Evolutionary conservation across 1,139 yeast species (phyloP).

Genomic region (Petasospora fabianii): DNA sequence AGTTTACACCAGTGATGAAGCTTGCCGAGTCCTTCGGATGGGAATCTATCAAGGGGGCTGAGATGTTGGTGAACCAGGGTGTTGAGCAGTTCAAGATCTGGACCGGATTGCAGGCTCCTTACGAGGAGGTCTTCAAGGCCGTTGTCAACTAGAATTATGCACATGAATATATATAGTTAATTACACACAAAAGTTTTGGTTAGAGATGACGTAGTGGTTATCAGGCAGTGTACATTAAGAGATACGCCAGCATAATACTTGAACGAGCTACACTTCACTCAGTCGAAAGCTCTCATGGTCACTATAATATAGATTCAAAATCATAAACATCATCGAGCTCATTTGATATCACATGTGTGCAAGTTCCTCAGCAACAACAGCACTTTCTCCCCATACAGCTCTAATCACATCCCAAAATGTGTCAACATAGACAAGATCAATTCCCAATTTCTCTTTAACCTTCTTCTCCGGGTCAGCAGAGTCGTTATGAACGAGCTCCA

Average conservation of each 20-base stretch:
- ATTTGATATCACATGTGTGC: slow-evolving; percentile 12
- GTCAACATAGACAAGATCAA: slow-evolving; percentile 57
- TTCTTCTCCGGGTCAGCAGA: slow-evolving; percentile 35
- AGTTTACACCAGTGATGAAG: slow-evolving; percentile 78
- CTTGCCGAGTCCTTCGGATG: slow-evolving; percentile 62
- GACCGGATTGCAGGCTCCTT: slow-evolving; percentile 69
- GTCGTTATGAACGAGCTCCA: slow-evolving; percentile 22
- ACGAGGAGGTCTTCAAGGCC: slow-evolving; percentile 54
- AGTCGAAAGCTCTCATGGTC: too few relatives aligned
- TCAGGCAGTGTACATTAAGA: too few relatives aligned
- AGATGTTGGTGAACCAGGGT: slow-evolving; percentile 92
- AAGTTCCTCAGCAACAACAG: slow-evolving; percentile 12
- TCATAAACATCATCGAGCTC: too few relatives aligned
- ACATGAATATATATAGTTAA: too few relatives aligned
- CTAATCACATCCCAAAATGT: slow-evolving; percentile 76
- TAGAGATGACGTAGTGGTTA: too few relatives aligned
- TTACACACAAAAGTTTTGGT: too few relatives aligned
- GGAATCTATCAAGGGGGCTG: slow-evolving; percentile 81
- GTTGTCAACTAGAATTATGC: slow-evolving; percentile 42
- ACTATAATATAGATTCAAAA: too few relatives aligned
- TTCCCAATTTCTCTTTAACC: slow-evolving; percentile 35
- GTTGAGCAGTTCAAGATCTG: slow-evolving; percentile 78
- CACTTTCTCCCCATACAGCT: slow-evolving; percentile 58
- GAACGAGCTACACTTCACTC: too few relatives aligned
- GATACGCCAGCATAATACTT: too few relatives aligned